Conservation (phyloP, 805 yeast genomes). For the Wickerhamomyces chaumierensis region DNA sequence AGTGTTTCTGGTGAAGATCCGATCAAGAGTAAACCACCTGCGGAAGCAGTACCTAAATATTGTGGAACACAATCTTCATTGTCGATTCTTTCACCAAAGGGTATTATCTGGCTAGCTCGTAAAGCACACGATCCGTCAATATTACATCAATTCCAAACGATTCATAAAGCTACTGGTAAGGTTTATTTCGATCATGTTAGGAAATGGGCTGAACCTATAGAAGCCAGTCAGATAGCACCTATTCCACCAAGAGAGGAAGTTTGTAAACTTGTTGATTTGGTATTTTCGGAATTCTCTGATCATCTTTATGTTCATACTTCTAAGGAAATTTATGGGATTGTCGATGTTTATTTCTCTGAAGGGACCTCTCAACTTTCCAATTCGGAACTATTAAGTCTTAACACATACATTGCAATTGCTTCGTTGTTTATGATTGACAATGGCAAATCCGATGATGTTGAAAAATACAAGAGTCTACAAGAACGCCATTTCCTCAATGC, state of each 20-base stretch:
- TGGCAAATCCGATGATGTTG: slow-evolving; percentile 1
- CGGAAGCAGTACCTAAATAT: slow-evolving; percentile 3
- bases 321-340: slow-evolving; percentile 10
- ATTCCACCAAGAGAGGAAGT: slow-evolving; percentile 21
- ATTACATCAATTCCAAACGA: slow-evolving; percentile 12
- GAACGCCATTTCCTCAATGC: slow-evolving; percentile 26
- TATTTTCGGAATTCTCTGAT: slow-evolving; percentile 6
- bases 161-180: slow-evolving; percentile 12
- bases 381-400: slow-evolving; percentile 24
- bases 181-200: slow-evolving; percentile 13
- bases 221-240: slow-evolving; percentile 14
- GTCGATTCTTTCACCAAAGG: slow-evolving; percentile 29
- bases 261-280: slow-evolving; percentile 6
- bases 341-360: slow-evolving; percentile 10
- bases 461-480: slow-evolving; percentile 19
- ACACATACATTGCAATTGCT: slow-evolving; percentile 17
- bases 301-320: slow-evolving; percentile 5
- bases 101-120: slow-evolving; percentile 28
- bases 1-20: too few relatives aligned
- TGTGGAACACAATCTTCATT: slow-evolving; percentile 18
- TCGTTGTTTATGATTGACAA: slow-evolving; percentile 3
- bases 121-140: slow-evolving; percentile 12
- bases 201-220: slow-evolving; percentile 26
- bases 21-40: too few relatives aligned
- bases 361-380: slow-evolving; percentile 8